phyloP scores from a whole-genome alignment of 495 filamentous ascomycete genomes.

The Sporormia fimetaria region DNA sequence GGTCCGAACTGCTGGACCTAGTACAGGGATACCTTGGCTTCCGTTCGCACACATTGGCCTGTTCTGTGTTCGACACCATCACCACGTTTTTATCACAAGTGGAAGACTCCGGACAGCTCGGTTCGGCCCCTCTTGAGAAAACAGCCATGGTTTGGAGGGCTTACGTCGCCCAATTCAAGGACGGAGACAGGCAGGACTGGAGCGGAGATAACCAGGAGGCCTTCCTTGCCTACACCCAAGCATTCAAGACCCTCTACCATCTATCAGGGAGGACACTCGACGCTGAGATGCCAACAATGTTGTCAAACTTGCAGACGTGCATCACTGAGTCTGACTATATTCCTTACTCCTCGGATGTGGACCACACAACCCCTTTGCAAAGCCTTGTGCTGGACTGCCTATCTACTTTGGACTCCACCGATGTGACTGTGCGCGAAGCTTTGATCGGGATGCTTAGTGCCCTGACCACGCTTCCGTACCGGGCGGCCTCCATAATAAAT shows the following conservation, averaged over 20 bases:
- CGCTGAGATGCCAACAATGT: conserved; percentile 43
- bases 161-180: conserved; percentile 30
- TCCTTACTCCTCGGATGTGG: conserved; percentile 72
- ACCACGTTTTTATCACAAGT: conserved; percentile 22
- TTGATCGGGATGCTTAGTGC: conserved; percentile 58
- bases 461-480: conserved; percentile 57
- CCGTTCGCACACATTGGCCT: conserved; percentile 25
- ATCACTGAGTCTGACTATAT: conserved; percentile 60
- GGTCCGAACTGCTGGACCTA: conserved; percentile 25
- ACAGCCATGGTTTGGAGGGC: conserved; percentile 19
- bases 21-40: conserved; percentile 22
- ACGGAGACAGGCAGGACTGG: conserved; percentile 25
- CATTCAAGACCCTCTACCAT: conserved; percentile 67
- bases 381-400: conserved; percentile 59
- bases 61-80: conserved; percentile 27
- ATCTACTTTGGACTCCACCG: conserved; percentile 57
- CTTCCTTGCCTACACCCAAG: conserved; percentile 63
- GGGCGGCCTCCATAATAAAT: background rate
- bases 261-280: conserved; percentile 57
- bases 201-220: conserved; percentile 59
- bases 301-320: conserved; percentile 47
- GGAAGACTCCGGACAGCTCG: conserved; percentile 11
- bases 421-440: conserved; percentile 51
- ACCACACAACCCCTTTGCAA: conserved; percentile 71
- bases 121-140: conserved; percentile 8